These are phyloP conservation scores for Penicillium cinerascens DNA, from an alignment of 495 filamentous ascomycete species.

Conservation along the genomic window DNA sequence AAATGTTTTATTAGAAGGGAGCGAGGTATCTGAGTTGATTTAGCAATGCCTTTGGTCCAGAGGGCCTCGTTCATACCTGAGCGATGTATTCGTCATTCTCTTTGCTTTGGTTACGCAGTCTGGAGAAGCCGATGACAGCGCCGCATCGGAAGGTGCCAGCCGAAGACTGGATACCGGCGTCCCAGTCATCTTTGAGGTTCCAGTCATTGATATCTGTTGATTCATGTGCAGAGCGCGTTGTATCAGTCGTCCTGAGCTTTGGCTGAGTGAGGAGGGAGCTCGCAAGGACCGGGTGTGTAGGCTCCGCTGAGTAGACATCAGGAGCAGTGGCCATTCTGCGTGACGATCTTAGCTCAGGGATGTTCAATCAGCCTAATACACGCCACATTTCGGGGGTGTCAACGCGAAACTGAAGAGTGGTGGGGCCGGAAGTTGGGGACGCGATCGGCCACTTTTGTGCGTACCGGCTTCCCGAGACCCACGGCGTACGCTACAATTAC, in stretches of 20 bases:
- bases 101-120: slow-evolving; percentile 21
- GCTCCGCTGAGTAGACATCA: slow-evolving; percentile 27
- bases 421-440: not conserved
- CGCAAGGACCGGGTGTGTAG: slow-evolving; percentile 37
- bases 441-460: slow-evolving; percentile 11
- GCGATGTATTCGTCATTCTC: slow-evolving; percentile 32
- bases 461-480: not conserved
- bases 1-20: slow-evolving; percentile 14
- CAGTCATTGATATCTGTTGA: slow-evolving; percentile 15
- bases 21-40: slow-evolving; percentile 14
- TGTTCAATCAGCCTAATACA: not conserved
- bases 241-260: not conserved
- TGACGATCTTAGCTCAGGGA: not conserved
- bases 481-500: not conserved
- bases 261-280: slow-evolving; percentile 24
- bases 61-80: slow-evolving; percentile 23
- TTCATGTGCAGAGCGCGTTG: not conserved
- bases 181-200: slow-evolving; percentile 31
- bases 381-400: not conserved
- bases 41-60: not conserved
- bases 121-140: slow-evolving; percentile 38
- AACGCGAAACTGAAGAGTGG: not conserved
- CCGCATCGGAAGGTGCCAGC: slow-evolving; percentile 30
- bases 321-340: slow-evolving; percentile 8
- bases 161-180: slow-evolving; percentile 18